Base-by-base conservation (phyloP, 169 alveolate genomes). In the Plasmodium chabaudi region DNA sequence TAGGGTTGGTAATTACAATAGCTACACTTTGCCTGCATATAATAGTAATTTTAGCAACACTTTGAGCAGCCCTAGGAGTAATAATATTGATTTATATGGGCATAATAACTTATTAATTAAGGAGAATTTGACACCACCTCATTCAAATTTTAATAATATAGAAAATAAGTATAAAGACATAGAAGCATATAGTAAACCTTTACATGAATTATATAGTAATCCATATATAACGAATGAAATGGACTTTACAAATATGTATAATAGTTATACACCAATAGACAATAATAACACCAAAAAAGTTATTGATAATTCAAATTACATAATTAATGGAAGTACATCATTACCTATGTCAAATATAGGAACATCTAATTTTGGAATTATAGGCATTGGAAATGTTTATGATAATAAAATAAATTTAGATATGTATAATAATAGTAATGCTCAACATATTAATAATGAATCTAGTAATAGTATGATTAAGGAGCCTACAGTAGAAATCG, bases 171-270 rank as follows among this genome's bases (percentile, higher is more conserved):
- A 44, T 42, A 47, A 53, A 19, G 17, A 55, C 19, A 53, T 13
- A 23, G 27, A 74, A 39, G 56, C 17, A n/a, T 44, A 60, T 56
- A 61, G 21, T 25, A 21, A n/a, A 25, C 5, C 67, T 39, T 23
- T 55, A 25, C 53, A 74, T 63, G 67, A 59, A 13, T 13, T 21
- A 19, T 74, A 49, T 42, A 9, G 47, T n/a, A 27, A 51, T 21
- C 21, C 39, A 7, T 53, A 56, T n/a, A 44, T 64, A 67, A 34
- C 84, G 56, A 65, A 79, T 67, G 89, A 67, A 67, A 79, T 68
- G 65, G 84, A 79, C 69, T 79, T 79, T 79, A 65, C 73, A 65
- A 68, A 68, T 44, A 65, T 68, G 79, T 79, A 75, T 59, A 47
- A 59, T 60, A 79, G 71, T 79, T 42, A 39, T n/a, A 68, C 89